Conservation (phyloP, 495 filamentous ascomycete genomes). For the Xylaria castorea region DNA sequence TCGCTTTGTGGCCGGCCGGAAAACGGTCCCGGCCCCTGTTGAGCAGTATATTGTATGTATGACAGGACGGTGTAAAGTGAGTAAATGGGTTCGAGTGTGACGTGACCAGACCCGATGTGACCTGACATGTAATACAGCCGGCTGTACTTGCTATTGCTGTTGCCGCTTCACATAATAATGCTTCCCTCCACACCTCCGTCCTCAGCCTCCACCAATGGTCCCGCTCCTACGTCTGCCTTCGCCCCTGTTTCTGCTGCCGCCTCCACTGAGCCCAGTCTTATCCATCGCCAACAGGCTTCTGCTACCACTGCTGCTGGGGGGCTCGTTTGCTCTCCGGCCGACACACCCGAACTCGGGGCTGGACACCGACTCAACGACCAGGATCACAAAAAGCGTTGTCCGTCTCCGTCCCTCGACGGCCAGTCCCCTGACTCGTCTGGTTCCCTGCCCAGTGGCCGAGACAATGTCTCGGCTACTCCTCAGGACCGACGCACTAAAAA, state of each 20-base stretch:
- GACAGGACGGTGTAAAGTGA: conserved; percentile 12
- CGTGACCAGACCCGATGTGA: conserved; percentile 1
- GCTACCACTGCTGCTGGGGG: neutral
- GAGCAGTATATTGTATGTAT: neutral
- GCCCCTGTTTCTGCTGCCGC: conserved; percentile 8
- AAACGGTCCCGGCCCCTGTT: neutral
- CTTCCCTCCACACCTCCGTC: conserved; percentile 25
- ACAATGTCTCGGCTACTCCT: conserved; percentile 21
- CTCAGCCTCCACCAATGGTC: conserved; percentile 6
- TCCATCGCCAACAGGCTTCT: conserved; percentile 1
- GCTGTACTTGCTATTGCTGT: neutral
- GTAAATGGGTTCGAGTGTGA: neutral
- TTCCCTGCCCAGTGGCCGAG: conserved; percentile 10
- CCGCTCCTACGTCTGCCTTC: conserved; percentile 10
- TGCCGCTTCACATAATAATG: conserved; percentile 13
- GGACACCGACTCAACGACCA: neutral
- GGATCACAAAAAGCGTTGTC: conserved; percentile 28
- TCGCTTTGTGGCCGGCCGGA: conserved; percentile 1
- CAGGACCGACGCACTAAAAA: conserved; percentile 45
- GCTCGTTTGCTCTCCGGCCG: conserved; percentile 22
- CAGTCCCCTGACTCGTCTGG: conserved; percentile 33
- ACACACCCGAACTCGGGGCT: neutral
- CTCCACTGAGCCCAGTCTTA: conserved; percentile 10
- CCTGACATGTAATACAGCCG: conserved; percentile 14
- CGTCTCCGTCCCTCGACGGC: conserved; percentile 27